Conservation (phyloP, 768 basidiomycete genomes). For the Phanerochaete sordida region DNA sequence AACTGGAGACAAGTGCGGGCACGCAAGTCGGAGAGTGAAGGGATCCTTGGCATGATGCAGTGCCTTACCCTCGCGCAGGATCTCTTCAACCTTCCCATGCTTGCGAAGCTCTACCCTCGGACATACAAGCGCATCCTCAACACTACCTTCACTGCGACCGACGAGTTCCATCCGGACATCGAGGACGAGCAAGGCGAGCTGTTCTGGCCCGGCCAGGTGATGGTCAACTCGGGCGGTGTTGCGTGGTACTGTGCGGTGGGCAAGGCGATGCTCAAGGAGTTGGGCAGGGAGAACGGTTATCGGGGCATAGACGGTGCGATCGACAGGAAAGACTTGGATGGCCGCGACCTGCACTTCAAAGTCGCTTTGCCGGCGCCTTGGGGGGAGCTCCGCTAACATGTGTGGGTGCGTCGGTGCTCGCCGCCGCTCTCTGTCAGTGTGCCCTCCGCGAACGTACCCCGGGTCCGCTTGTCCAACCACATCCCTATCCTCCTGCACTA, state of each 20-base stretch:
- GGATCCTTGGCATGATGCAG: not conserved
- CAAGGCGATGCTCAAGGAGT: constrained; percentile 82
- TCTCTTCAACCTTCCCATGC: constrained; percentile 58
- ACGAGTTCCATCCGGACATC: constrained; percentile 78
- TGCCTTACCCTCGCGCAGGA: constrained; percentile 19
- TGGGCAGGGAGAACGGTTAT: constrained; percentile 74
- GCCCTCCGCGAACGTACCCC: not conserved
- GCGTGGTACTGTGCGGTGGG: constrained; percentile 89
- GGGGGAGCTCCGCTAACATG: not conserved
- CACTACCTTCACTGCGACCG: constrained; percentile 54
- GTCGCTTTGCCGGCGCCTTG: not conserved
- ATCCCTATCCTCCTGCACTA: not conserved
- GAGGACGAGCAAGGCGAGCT: constrained; percentile 85
- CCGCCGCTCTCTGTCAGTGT: not conserved
- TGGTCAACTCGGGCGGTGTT: constrained; percentile 70
- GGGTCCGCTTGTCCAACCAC: not conserved
- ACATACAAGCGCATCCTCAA: constrained; percentile 74
- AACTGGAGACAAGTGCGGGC: not conserved
- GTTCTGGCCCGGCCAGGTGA: constrained; percentile 73
- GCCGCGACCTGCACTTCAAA: not conserved
- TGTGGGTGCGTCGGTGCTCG: not conserved
- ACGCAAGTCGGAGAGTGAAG: constrained; percentile 12
- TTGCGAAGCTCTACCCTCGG: constrained; percentile 69
- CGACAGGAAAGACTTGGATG: constrained; percentile 19
- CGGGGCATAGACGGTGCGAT: constrained; percentile 69